These are phyloP conservation scores for Dinochytrium kinnereticum DNA, from an alignment of 371 early-diverging fungal genomes.

Conservation along the genomic window DNA sequence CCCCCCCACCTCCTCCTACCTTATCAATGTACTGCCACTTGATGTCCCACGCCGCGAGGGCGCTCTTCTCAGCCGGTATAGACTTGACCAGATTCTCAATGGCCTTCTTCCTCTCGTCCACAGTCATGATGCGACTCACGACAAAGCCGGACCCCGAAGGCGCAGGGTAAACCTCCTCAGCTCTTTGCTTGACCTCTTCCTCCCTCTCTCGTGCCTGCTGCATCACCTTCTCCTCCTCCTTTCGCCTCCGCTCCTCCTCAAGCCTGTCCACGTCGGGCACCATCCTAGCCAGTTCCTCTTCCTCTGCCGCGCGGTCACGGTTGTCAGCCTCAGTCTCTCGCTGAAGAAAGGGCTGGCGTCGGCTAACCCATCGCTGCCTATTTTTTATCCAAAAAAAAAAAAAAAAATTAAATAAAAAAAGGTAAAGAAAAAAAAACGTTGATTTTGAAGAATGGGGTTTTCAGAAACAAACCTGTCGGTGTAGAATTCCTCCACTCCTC, in stretches of 20 bases:
- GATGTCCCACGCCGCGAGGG: conserved; percentile 74
- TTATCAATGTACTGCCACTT: conserved; percentile 79
- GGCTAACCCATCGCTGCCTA: conserved; percentile 74
- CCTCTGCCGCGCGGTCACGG: conserved; percentile 67
- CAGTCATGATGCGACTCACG: conserved; percentile 58
- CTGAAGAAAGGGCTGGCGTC: conserved; percentile 63
- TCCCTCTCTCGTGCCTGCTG: conserved; percentile 32
- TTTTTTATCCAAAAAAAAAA: too few relatives aligned
- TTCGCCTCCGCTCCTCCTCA: conserved; percentile 31
- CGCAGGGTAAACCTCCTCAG: conserved; percentile 33
- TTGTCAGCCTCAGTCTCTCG: conserved; percentile 74
- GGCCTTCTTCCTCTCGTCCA: conserved; percentile 64
- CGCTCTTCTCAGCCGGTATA: conserved; percentile 81
- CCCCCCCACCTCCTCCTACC: too few relatives aligned
- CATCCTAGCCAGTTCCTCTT: conserved; percentile 51
- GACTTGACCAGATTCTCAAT: conserved; percentile 70
- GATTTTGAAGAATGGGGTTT: not conserved
- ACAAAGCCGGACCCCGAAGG: conserved; percentile 45
- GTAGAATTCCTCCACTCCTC: conserved; percentile 72
- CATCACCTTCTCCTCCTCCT: conserved; percentile 13
- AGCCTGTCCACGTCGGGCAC: conserved; percentile 39
- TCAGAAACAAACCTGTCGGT: conserved; percentile 60
- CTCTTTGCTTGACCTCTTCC: conserved; percentile 23
- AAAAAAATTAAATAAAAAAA: too few relatives aligned
- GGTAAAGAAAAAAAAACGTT: too few relatives aligned